These are phyloP conservation scores for Euphorbia corollata DNA, from an alignment of 441 rosid genomes.

Conservation along the genomic window DNA sequence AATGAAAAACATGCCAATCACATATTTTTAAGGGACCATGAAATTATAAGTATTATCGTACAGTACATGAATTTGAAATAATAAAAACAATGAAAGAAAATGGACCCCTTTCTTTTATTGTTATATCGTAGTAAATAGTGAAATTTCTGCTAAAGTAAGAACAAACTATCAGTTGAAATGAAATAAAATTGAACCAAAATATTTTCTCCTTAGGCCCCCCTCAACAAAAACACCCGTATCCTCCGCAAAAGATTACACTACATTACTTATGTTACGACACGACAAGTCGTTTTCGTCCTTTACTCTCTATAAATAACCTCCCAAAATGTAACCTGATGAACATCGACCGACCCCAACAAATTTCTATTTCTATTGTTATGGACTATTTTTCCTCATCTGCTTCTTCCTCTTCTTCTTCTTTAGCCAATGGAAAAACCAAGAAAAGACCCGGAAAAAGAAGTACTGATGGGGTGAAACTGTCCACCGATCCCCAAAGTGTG, in stretches of 20 bases:
- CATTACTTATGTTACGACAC: conserved; percentile 32
- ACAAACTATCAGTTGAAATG: conserved; percentile 1
- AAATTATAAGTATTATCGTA: too few relatives aligned
- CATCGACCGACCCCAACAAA: too few relatives aligned
- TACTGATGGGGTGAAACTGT: conserved; percentile 34
- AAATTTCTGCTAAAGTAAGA: conserved; percentile 13
- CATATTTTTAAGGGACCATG: too few relatives aligned
- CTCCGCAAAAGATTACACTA: conserved; percentile 38
- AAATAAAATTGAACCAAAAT: neutral
- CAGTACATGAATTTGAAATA: too few relatives aligned
- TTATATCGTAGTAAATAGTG: neutral
- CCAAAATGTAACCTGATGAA: too few relatives aligned
- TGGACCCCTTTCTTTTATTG: neutral
- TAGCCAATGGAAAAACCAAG: conserved; percentile 23
- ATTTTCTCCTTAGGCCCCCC: conserved; percentile 23
- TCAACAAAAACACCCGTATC: conserved; percentile 38
- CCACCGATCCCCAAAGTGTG: conserved; percentile 82
- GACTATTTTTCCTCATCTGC: conserved; percentile 36
- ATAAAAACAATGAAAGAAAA: too few relatives aligned
- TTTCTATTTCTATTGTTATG: conserved; percentile 12
- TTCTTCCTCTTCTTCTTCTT: conserved; percentile 27
- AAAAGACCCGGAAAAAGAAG: conserved; percentile 22
- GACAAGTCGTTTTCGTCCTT: conserved; percentile 18
- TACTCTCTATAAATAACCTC: neutral
- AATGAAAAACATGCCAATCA: too few relatives aligned